Conservation (phyloP, 1,139 yeast species). For the Williopsis jadinii region DNA sequence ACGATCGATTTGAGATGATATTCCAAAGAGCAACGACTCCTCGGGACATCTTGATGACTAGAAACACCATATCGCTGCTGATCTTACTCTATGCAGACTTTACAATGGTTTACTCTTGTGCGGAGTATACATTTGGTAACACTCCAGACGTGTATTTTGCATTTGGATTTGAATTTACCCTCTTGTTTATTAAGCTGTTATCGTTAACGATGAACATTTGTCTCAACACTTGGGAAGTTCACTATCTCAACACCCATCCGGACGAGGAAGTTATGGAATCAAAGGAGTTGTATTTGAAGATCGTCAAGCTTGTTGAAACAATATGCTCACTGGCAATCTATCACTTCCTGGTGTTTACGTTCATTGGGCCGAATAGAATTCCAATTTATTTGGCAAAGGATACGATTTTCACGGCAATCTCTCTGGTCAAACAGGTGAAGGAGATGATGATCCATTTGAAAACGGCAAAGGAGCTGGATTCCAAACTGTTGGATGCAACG, state of each 20-base stretch:
- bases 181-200: slow-evolving; percentile 51
- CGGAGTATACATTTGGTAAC: slow-evolving; percentile 44
- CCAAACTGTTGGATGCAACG: slow-evolving; percentile 54
- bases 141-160: slow-evolving; percentile 45
- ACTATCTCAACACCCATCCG: slow-evolving; percentile 37
- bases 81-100: slow-evolving; percentile 44
- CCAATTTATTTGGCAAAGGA: slow-evolving; percentile 69
- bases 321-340: slow-evolving; percentile 40
- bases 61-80: slow-evolving; percentile 33
- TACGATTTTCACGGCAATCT: slow-evolving; percentile 46
- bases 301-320: slow-evolving; percentile 46
- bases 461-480: slow-evolving; percentile 61
- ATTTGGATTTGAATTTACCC: slow-evolving; percentile 73
- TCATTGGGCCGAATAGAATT: slow-evolving; percentile 40
- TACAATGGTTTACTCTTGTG: slow-evolving; percentile 46
- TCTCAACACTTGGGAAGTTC: slow-evolving; percentile 54
- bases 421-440: slow-evolving; percentile 41
- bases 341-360: slow-evolving; percentile 42
- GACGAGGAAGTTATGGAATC: slow-evolving; percentile 69
- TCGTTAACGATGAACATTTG: slow-evolving; percentile 41
- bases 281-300: slow-evolving; percentile 54
- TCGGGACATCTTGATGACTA: slow-evolving; percentile 25
- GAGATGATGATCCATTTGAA: slow-evolving; percentile 50
- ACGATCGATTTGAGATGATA: slow-evolving; percentile 54
- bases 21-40: slow-evolving; percentile 33